Base-by-base conservation (phyloP, 2,329 filamentous ascomycete genomes). In the Chaetomiaceae sp. region DNA sequence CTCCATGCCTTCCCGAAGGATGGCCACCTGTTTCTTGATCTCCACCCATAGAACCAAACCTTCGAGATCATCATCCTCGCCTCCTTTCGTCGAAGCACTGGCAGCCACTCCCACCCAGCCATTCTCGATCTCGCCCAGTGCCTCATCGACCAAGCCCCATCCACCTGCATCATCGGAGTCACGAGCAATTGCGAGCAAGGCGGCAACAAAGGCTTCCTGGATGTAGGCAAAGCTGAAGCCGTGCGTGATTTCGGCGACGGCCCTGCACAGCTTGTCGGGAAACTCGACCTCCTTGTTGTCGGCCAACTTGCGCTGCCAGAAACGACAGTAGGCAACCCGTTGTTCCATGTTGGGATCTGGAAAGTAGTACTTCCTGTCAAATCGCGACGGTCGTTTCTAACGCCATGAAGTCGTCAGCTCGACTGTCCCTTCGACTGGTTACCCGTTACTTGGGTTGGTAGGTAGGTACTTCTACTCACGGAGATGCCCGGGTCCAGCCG, bases 211-310 rank as follows among this genome's bases (percentile, higher is more conserved):
- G 0, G 78, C 81, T 60, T 85, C 82, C 58, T 86, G 81, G 62
- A 85, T 74, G 58, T 84, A 85, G 0, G 81, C 81, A 59, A 85
- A 85, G 53, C 77, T 81, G 62, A 85, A 85, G n/a, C 72, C 72
- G 20, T 75, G 64, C 1, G 80, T 85, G 50, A 83, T 79, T 9
- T 70, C 69, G 3, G 81, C 81, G 49, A 84, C 74, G n/a, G 75
- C 73, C 1, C 60, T 57, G 58, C 75, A 79, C 4, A 85, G 68
- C 50, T 69, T 66, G 57, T 78, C 70, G 0, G 80, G 79, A 54
- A 85, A 84, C 6, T 78, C 73, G 33, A 85, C 66, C 8, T 74
- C 69, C 49, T 76, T 67, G 60, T 81, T 83, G 53, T 69, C 65
- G 29, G 67, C 62, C 5, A 85, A 67, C 69, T 73, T 77, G 15